Conservation (phyloP, 2,329 filamentous ascomycete species). For the Dactylellina haptotyla region DNA sequence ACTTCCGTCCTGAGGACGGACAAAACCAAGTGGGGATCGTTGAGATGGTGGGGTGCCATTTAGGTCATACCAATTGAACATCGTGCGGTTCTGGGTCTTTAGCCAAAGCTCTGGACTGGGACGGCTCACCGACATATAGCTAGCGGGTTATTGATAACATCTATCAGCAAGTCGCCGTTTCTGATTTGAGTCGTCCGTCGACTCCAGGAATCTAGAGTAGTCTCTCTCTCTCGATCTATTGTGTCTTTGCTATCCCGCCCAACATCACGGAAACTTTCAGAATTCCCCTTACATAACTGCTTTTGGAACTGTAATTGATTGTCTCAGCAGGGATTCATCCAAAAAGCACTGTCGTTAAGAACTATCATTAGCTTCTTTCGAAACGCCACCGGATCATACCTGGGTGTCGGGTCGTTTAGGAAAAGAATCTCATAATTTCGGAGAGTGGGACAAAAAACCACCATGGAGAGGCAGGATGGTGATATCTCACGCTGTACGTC, state of each 20-base stretch:
- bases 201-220: not conserved
- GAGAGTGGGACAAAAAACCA: slow-evolving; percentile 5
- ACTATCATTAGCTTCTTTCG: not conserved
- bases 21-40: not conserved
- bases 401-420: slow-evolving; percentile 11
- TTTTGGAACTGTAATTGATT: slow-evolving; percentile 46
- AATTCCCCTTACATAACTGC: slow-evolving; percentile 28
- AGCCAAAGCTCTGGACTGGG: not conserved
- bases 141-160: no score
- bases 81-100: not conserved
- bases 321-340: slow-evolving; percentile 20
- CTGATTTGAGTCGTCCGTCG: not conserved
- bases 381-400: slow-evolving; percentile 40
- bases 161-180: no score
- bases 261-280: slow-evolving; percentile 15
- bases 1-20: not conserved
- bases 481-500: not conserved
- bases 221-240: not conserved
- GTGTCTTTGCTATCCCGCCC: not conserved
- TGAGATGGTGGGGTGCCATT: slow-evolving; percentile 16
- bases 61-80: not conserved
- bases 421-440: slow-evolving; percentile 3
- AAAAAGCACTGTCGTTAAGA: not conserved
- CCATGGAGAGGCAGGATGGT: not conserved
- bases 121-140: not conserved